These are phyloP conservation scores for Lichtheimia ramosa DNA, from an alignment of 371 early-diverging fungal species.

Conservation along the genomic window DNA sequence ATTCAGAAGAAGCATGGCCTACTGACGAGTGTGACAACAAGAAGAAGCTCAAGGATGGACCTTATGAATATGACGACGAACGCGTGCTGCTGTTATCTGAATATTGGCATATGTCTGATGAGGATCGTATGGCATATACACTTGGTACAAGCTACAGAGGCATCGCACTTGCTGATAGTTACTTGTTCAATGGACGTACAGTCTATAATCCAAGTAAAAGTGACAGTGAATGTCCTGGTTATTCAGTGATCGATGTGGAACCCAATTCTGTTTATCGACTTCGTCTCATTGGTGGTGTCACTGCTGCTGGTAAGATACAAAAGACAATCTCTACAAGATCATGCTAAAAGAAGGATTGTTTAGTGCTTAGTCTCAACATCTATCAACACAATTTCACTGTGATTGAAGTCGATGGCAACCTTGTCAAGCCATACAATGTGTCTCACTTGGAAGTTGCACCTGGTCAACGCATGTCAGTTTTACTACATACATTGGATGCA, in stretches of 20 bases:
- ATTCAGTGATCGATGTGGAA: slow-evolving; percentile 22
- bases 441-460: slow-evolving; percentile 31
- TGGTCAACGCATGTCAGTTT: slow-evolving; percentile 42
- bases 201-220: slow-evolving; percentile 10
- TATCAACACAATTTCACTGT: slow-evolving; percentile 36
- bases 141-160: slow-evolving; percentile 26
- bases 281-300: slow-evolving; percentile 35
- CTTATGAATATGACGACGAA: slow-evolving; percentile 40
- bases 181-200: slow-evolving; percentile 44
- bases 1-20: slow-evolving; percentile 26
- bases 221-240: slow-evolving; percentile 23
- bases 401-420: slow-evolving; percentile 43
- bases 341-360: too few relatives aligned
- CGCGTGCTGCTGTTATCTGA: slow-evolving; percentile 43
- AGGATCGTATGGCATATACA: slow-evolving; percentile 17
- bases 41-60: slow-evolving; percentile 9
- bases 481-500: slow-evolving; percentile 22
- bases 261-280: slow-evolving; percentile 36
- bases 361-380: slow-evolving; percentile 22
- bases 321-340: too few relatives aligned
- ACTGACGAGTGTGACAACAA: background rate
- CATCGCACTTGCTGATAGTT: slow-evolving; percentile 32
- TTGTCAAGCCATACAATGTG: slow-evolving; percentile 29
- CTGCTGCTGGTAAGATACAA: slow-evolving; percentile 23
- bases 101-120: slow-evolving; percentile 40